These are phyloP conservation scores for Hyparrhenia diplandra DNA, from an alignment of 176 grass and related monocot genomes.

Conservation along the genomic window DNA sequence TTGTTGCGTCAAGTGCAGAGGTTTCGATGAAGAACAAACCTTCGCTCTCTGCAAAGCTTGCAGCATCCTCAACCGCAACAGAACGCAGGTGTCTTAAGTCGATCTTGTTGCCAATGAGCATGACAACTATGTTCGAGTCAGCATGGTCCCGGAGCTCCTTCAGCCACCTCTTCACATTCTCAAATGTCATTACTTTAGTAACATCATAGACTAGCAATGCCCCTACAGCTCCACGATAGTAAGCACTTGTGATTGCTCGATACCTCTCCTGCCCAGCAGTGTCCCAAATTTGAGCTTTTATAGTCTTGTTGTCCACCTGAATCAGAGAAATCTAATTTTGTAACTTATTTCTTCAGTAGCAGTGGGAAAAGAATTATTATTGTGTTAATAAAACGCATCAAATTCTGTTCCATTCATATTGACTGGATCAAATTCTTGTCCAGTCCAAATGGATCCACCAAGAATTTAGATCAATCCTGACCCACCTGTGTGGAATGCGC, in stretches of 20 bases:
- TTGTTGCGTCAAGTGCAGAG: slow-evolving; percentile 39
- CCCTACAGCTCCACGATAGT: slow-evolving; percentile 43
- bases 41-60: slow-evolving; percentile 38
- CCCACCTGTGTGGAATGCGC: too few relatives aligned
- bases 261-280: slow-evolving; percentile 34
- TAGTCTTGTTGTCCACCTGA: slow-evolving; percentile 8
- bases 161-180: slow-evolving; percentile 43
- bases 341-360: neutral
- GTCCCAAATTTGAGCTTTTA: slow-evolving; percentile 33
- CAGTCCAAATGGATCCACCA: too few relatives aligned
- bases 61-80: slow-evolving; percentile 38
- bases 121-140: slow-evolving; percentile 39
- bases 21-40: slow-evolving; percentile 42
- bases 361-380: neutral
- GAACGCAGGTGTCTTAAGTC: slow-evolving; percentile 43
- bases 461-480: too few relatives aligned
- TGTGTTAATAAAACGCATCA: neutral
- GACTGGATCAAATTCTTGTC: too few relatives aligned
- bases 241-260: slow-evolving; percentile 44
- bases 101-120: slow-evolving; percentile 54
- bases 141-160: slow-evolving; percentile 48
- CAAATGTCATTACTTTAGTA: slow-evolving; percentile 30
- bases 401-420: neutral
- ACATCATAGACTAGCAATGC: slow-evolving; percentile 51
- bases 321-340: neutral